These are phyloP conservation scores for Cephalotrichum gorgonifer DNA, from an alignment of 2,329 filamentous ascomycete genomes.

Conservation along the genomic window DNA sequence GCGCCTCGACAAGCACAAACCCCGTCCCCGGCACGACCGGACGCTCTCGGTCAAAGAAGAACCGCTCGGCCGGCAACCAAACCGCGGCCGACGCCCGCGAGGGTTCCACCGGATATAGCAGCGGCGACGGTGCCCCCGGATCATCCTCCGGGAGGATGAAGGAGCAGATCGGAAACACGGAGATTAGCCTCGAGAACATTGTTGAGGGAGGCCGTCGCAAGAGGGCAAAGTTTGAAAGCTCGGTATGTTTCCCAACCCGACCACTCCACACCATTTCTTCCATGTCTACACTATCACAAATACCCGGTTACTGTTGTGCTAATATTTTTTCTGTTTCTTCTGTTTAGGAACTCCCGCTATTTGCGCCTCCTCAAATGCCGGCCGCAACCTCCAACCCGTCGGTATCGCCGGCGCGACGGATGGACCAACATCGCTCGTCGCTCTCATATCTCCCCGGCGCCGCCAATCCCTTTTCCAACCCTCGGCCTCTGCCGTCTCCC, in stretches of 20 bases:
- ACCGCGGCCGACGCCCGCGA: slow-evolving; percentile 54
- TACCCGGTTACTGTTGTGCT: slow-evolving; percentile 2
- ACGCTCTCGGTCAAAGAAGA: slow-evolving; percentile 58
- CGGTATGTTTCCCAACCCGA: slow-evolving; percentile 44
- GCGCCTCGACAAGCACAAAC: slow-evolving; percentile 56
- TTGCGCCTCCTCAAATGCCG: slow-evolving; percentile 88
- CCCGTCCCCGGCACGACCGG: slow-evolving; percentile 46
- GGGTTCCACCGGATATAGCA: slow-evolving; percentile 67
- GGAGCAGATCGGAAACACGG: slow-evolving; percentile 84
- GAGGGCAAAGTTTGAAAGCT: slow-evolving; percentile 91
- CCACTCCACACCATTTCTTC: background rate
- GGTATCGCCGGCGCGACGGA: slow-evolving; percentile 78
- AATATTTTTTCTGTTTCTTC: background rate
- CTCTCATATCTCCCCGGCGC: slow-evolving; percentile 67
- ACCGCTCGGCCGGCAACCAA: slow-evolving; percentile 34
- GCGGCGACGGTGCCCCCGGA: slow-evolving; percentile 73
- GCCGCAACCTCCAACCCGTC: slow-evolving; percentile 96
- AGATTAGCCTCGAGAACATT: slow-evolving; percentile 97
- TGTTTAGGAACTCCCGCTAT: slow-evolving; percentile 79
- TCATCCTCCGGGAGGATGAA: slow-evolving; percentile 58
- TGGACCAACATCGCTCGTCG: slow-evolving; percentile 59
- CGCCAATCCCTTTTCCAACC: slow-evolving; percentile 71
- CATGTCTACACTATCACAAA: background rate
- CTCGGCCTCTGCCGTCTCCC: slow-evolving; percentile 71
- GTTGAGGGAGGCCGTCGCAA: slow-evolving; percentile 94